Base-by-base conservation (phyloP, 352 stramenopile species). In the Thalassiosira hispida region DNA sequence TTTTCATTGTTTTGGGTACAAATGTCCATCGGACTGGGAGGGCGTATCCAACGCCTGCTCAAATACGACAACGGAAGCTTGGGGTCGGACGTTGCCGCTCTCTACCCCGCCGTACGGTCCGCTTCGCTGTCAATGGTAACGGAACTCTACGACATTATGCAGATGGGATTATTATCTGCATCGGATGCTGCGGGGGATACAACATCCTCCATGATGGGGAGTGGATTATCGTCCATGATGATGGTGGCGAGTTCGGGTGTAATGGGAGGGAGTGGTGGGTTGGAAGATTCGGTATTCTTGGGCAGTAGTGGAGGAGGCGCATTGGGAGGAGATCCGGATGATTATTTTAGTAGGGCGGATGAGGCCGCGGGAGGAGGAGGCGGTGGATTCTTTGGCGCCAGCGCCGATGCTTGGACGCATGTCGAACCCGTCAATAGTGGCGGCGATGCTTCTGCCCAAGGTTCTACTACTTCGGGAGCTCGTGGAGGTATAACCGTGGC, bases 1-100 rank as follows among this genome's bases (percentile, higher is more conserved):
- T 92, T 93, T 67, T 72, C 70, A 2, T 35, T 91, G 8, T 93
- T 87, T 81, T 93, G 88, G 88, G 63, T 85, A 29, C 73, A 85
- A 55, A 67, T 90, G 18, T 92, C 81, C 27, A 59, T 84, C 14
- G 73, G 74, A 2, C 63, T 93, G 49, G 84, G 79, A 35, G 70
- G 78, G 31, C 61, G 84, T 27, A 74, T 93, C 9, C 72, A 87
- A 56, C 38, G 84, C 27, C 79, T 91, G 18, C 62, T 93, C 16
- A 73, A 86, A 14, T 86, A 91, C 53, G 83, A 91, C 55, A 79
- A 79, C 53, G 78, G 78, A 27, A 87, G 82, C 47, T 71, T 91
- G n/a, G 67, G 74, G 25, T 8, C 67, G 0, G 88, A 93, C 72
- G 80, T 90, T 31, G 81, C 88, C 0, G 79, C 73, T 20, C 40